phyloP scores from a whole-genome alignment of 352 stramenopile genomes.

The Globisporangium cederbergense region DNA sequence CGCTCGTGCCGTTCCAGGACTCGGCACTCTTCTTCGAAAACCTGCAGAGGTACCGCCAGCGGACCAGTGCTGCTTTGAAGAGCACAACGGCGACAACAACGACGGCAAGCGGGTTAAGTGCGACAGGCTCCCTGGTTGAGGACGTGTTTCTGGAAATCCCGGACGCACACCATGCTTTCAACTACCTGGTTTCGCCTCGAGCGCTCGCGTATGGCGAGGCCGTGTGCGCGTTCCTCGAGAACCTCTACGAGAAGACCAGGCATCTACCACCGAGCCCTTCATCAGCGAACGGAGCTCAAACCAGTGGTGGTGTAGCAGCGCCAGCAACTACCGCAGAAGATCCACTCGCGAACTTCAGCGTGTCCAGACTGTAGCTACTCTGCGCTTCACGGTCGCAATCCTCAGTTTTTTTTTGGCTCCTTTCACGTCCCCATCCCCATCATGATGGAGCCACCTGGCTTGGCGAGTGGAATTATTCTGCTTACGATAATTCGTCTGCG shows the following conservation, averaged over 20 bases:
- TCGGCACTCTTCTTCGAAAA: constrained; percentile 55
- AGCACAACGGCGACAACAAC: background rate
- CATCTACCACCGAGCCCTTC: constrained; percentile 23
- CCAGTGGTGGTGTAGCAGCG: background rate
- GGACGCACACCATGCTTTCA: constrained; percentile 58
- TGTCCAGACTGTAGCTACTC: background rate
- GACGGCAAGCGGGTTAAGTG: constrained; percentile 9
- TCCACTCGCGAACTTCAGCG: background rate
- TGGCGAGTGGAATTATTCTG: background rate
- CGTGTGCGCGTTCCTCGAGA: constrained; percentile 53
- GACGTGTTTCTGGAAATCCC: constrained; percentile 61
- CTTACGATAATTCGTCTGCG: background rate
- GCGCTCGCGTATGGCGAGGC: constrained; percentile 49
- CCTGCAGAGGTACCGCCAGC: constrained; percentile 36
- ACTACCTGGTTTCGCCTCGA: constrained; percentile 52
- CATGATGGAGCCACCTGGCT: background rate
- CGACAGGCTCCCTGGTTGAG: constrained; percentile 21
- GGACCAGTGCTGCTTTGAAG: constrained; percentile 7
- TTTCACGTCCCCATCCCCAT: background rate
- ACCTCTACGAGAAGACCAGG: constrained; percentile 46
- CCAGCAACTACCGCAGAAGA: background rate
- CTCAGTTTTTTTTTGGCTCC: background rate
- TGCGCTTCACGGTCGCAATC: background rate
- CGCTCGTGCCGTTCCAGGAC: constrained; percentile 51
- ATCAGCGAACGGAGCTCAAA: background rate